Evolutionary conservation across 176 grass and related monocot species (phyloP).

Genomic region (Tillandsia fasciculata): DNA sequence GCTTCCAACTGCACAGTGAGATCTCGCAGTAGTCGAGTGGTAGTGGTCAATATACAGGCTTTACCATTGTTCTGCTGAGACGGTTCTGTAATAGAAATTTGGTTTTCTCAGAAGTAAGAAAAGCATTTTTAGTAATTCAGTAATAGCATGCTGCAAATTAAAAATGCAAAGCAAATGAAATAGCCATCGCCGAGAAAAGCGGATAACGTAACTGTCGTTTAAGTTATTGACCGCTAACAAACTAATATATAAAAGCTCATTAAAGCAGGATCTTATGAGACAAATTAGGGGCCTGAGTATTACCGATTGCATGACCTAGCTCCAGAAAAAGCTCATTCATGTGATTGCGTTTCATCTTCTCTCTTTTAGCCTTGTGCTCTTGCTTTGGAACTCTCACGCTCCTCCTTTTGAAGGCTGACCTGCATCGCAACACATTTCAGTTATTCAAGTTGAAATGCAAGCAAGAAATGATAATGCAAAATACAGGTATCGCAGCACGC

Average conservation of each 20-base stretch:
- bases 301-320: constrained; percentile 17
- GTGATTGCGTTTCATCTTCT: constrained; percentile 24
- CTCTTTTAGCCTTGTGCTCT: constrained; percentile 16
- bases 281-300: neutral
- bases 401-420: constrained; percentile 7
- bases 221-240: neutral
- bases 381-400: constrained; percentile 14
- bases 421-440: neutral
- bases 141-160: neutral
- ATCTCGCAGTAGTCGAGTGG: constrained; percentile 20
- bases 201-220: neutral
- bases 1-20: constrained; percentile 7
- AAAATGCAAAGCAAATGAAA: neutral
- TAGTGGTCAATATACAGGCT: constrained; percentile 22
- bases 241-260: neutral
- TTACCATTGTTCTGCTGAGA: constrained; percentile 17
- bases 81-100: constrained; percentile 5
- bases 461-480: neutral
- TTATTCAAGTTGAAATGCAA: neutral
- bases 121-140: neutral
- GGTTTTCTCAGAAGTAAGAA: neutral
- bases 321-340: constrained; percentile 25
- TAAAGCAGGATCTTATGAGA: too few relatives aligned
- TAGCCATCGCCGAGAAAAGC: neutral
- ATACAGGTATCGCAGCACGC: neutral